Evolutionary conservation across 75 land plant species (phyloP).

Genomic region (Sequoia sempervirens): DNA sequence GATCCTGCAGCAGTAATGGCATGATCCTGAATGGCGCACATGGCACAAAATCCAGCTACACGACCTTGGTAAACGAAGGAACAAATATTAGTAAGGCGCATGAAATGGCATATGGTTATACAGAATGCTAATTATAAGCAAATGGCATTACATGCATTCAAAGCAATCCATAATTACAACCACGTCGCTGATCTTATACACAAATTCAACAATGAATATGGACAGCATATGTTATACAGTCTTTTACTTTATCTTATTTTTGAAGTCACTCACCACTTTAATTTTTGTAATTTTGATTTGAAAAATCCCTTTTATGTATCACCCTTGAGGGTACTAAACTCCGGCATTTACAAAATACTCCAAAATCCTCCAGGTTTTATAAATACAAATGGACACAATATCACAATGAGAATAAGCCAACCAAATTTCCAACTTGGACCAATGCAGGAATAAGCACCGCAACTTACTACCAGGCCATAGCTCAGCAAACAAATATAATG

Average conservation of each 20-base stretch:
- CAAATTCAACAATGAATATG: background rate
- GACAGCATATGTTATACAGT: background rate
- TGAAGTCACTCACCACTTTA: no score
- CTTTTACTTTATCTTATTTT: no score
- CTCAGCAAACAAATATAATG: background rate
- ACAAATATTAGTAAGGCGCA: background rate
- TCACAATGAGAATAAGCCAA: background rate
- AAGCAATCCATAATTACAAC: background rate
- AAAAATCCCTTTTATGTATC: background rate
- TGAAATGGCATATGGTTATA: background rate
- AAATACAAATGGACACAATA: background rate
- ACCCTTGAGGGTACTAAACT: background rate
- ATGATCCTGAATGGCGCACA: constrained; percentile 45
- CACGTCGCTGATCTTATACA: background rate
- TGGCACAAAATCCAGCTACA: constrained; percentile 39
- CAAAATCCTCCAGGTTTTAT: no score
- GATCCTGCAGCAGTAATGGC: constrained; percentile 48
- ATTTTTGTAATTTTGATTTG: background rate
- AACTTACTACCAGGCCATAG: background rate
- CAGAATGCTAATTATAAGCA: background rate
- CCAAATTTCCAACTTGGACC: background rate
- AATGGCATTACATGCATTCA: background rate
- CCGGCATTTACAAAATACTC: no score
- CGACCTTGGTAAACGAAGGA: constrained; percentile 17
- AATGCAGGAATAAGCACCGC: background rate